Percentiles rank a stretch among this genome's conserved stretches.
Conservation (phyloP, 345 rosid species). For the Citrus australasica region DNA sequence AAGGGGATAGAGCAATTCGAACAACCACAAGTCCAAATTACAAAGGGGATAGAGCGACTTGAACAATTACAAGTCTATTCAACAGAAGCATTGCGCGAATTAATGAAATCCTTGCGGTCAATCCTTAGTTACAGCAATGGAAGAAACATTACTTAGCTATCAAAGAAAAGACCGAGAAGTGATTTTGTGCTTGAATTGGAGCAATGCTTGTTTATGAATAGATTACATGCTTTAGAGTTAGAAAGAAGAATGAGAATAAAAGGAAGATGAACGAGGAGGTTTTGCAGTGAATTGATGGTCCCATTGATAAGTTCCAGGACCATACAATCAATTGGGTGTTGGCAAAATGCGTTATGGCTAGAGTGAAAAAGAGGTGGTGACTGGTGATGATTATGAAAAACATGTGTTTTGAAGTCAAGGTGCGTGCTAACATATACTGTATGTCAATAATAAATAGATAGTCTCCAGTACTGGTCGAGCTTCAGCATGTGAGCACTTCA, state of each 20-base stretch:
- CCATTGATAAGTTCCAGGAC: slow-evolving; percentile 17
- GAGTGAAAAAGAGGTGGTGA: background rate
- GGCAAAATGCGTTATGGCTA: background rate
- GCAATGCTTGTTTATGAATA: slow-evolving; percentile 47
- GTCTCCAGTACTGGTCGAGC: background rate
- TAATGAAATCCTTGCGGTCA: too few relatives aligned
- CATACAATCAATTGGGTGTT: background rate
- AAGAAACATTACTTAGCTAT: too few relatives aligned
- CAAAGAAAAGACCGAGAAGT: background rate
- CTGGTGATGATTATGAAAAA: background rate
- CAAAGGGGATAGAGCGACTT: too few relatives aligned
- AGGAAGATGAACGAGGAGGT: slow-evolving; percentile 8
- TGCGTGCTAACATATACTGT: background rate
- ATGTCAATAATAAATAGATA: background rate
- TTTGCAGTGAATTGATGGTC: slow-evolving; percentile 7
- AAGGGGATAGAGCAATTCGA: too few relatives aligned
- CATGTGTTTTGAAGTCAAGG: slow-evolving; percentile 13
- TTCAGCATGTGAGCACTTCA: background rate
- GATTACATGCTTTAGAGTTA: slow-evolving; percentile 29
- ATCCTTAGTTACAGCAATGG: too few relatives aligned
- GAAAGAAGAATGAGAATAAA: background rate
- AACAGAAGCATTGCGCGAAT: too few relatives aligned
- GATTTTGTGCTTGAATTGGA: slow-evolving; percentile 47
- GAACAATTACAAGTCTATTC: too few relatives aligned
- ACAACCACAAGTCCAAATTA: too few relatives aligned